Conservation (phyloP, 441 rosid genomes). For the Euphorbia corollata region DNA sequence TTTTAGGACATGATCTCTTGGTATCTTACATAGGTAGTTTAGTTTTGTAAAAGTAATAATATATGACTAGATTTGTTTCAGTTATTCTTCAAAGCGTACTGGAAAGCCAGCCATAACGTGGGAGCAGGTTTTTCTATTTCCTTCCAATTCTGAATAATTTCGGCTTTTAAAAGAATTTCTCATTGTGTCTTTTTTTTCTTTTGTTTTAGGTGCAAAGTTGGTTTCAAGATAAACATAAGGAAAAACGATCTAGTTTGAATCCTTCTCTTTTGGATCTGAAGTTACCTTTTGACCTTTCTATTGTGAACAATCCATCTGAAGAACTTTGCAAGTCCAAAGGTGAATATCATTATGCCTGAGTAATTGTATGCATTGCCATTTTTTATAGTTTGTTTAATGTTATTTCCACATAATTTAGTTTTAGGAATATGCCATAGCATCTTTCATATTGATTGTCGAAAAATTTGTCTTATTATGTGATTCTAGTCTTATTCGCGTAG, state of each 20-base stretch:
- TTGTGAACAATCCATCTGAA: slow-evolving; percentile 20
- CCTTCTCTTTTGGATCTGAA: slow-evolving; percentile 26
- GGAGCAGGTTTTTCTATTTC: slow-evolving; percentile 46
- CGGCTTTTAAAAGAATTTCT: neutral
- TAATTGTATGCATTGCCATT: neutral
- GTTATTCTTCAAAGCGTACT: slow-evolving; percentile 41
- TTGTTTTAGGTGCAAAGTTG: slow-evolving; percentile 53
- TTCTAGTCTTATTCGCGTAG: neutral
- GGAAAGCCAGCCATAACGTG: slow-evolving; percentile 60
- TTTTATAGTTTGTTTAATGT: neutral
- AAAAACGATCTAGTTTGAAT: slow-evolving; percentile 14
- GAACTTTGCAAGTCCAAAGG: slow-evolving; percentile 38
- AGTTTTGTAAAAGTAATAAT: neutral
- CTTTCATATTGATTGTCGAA: neutral
- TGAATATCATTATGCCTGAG: slow-evolving; percentile 11
- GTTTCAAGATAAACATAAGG: slow-evolving; percentile 49
- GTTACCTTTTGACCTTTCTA: slow-evolving; percentile 37
- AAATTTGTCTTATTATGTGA: neutral
- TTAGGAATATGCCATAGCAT: neutral
- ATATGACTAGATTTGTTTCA: slow-evolving; percentile 25
- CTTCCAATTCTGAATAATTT: neutral
- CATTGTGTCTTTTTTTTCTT: slow-evolving; percentile 9
- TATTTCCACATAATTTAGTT: slow-evolving; percentile 11
- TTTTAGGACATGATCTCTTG: neutral
- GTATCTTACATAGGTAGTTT: neutral